Evolutionary conservation across 805 yeast genomes (phyloP), one percentile per base, ranked within the genome.

Genomic region (Sporopachydermia lactativora): DNA sequence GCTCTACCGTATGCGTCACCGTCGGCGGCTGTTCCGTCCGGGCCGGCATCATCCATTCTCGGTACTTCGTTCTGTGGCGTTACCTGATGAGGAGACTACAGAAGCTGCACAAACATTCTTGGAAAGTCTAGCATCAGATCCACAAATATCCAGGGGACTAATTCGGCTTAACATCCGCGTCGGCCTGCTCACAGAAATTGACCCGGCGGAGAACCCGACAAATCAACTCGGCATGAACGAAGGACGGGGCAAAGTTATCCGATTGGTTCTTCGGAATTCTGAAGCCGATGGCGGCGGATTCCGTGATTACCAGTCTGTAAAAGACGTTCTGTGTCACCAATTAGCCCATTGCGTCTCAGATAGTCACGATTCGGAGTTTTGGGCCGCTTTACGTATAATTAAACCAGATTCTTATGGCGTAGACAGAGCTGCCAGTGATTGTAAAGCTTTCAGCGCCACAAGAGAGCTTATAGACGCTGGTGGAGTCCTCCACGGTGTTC

Each of bases 261-360:
- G n/a, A n/a, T 24, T 24, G 31, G 8, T 24, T 8, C 31, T 24
- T n/a, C 31, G 31, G n/a, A 24, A 8, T n/a, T n/a, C 31, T 8
- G 31, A 24, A 8, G n/a, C 13, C 13, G 31, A 24, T 24, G n/a
- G 31, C 13, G n/a, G n/a, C 8, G 8, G 13, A 8, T 24, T 24
- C 31, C 31, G 31, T 8, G 31, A 24, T n/a, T 24, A 24, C n/a
- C 31, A 24, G n/a, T 24, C 31, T 24, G 31, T 24, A 8, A 24
- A 24, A n/a, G 31, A 24, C 8, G 31, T 24, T 24, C n/a, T 24
- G 8, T n/a, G 31, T 8, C 31, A 24, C n/a, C 31, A 24, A 24
- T n/a, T 24, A n/a, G 31, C 31, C n/a, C 31, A 24, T 24, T 24
- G 31, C n/a, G 31, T 24, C n/a, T 24, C 31, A 8, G 31, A 24